Percentiles rank a stretch among this genome's conserved stretches.
Evolutionary conservation across 345 rosid genomes (phyloP).

Genomic region (Euphorbia lathyris): DNA sequence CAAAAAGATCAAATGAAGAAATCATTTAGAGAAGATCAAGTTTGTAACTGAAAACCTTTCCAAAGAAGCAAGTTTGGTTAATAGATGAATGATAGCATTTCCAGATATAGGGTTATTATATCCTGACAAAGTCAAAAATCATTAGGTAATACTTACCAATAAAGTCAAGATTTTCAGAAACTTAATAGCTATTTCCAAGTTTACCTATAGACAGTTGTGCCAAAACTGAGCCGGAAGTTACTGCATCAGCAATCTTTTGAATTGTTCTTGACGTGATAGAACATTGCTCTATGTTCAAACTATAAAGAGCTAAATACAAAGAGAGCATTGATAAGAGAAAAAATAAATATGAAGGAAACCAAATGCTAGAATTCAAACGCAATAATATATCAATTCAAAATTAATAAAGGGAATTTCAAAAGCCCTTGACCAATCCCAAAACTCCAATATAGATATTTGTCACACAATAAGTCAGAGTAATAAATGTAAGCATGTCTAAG

Average conservation of each 20-base stretch:
- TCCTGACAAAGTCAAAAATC: constrained; percentile 44
- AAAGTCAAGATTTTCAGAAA: constrained; percentile 5
- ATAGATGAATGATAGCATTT: constrained; percentile 52
- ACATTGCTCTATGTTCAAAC: constrained; percentile 76
- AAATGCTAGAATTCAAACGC: not conserved
- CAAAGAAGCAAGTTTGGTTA: constrained; percentile 55
- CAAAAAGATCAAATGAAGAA: not conserved
- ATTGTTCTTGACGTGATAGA: constrained; percentile 81
- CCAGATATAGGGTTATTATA: constrained; percentile 64
- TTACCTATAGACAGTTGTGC: constrained; percentile 78
- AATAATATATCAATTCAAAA: not conserved
- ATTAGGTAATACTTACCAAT: constrained; percentile 14
- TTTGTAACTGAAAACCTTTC: constrained; percentile 44
- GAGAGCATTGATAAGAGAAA: constrained; percentile 11
- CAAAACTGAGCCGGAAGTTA: constrained; percentile 53
- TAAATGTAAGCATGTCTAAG: too few relatives aligned
- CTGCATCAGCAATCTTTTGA: constrained; percentile 66
- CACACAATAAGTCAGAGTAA: too few relatives aligned
- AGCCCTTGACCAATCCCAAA: constrained; percentile 1
- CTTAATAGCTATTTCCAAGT: constrained; percentile 12
- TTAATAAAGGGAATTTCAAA: not conserved
- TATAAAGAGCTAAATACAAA: constrained; percentile 62
- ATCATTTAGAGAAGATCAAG: not conserved
- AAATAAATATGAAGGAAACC: not conserved
- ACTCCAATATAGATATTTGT: constrained; percentile 1